Evolutionary conservation across 495 filamentous ascomycete genomes (phyloP).

Genomic region (Podospora bellae-mahoneyi): DNA sequence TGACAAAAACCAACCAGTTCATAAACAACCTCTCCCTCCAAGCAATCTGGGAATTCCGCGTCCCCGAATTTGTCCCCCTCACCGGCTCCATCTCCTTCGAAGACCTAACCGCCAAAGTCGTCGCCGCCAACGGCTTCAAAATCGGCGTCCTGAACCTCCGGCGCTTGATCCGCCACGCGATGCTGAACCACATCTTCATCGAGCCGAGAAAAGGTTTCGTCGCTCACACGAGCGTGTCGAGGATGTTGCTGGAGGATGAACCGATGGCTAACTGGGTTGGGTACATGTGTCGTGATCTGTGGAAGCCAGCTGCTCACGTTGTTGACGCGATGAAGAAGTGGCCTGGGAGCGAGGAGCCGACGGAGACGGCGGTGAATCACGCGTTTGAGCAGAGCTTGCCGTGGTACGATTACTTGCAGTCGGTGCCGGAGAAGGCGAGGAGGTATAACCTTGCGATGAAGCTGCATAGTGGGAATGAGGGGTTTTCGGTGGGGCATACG

Average conservation of each 20-base stretch:
- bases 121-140: too few relatives aligned
- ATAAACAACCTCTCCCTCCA: too few relatives aligned
- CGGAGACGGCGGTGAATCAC: background rate
- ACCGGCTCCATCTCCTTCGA: too few relatives aligned
- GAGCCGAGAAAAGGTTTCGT: background rate
- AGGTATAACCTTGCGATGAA: background rate
- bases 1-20: too few relatives aligned
- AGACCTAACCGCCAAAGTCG: too few relatives aligned
- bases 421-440: too few relatives aligned
- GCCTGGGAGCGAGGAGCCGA: background rate
- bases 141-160: background rate
- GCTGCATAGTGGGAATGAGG: background rate
- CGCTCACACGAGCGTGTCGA: background rate
- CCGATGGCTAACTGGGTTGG: background rate
- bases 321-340: background rate
- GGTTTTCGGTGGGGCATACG: too few relatives aligned
- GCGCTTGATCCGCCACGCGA: background rate
- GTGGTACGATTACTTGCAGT: too few relatives aligned
- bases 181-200: background rate
- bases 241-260: background rate
- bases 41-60: too few relatives aligned
- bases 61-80: too few relatives aligned
- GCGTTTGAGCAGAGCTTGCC: too few relatives aligned
- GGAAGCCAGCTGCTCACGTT: background rate
- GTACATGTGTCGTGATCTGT: background rate